These are phyloP conservation scores for Themeda triandra DNA, from an alignment of 176 grass and related monocot genomes.

Conservation along the genomic window DNA sequence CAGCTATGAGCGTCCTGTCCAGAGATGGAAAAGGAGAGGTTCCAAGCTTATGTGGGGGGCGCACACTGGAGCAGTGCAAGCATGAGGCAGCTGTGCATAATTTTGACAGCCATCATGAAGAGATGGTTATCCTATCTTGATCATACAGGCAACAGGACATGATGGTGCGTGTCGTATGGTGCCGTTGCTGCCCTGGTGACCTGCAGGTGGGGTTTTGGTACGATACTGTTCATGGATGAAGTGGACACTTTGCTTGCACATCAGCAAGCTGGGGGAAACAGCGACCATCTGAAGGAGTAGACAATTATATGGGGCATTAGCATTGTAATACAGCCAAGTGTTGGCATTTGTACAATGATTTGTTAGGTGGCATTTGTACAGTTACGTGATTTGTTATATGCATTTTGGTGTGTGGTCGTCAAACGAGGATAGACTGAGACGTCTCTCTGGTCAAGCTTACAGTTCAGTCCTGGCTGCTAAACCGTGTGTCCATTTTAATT, in stretches of 20 bases:
- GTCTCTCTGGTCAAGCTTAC: conserved; percentile 32
- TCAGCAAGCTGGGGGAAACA: background rate
- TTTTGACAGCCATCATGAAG: background rate
- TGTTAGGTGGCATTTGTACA: background rate
- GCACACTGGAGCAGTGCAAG: background rate
- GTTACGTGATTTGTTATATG: background rate
- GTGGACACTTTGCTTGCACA: conserved; percentile 37
- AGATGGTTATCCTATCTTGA: conserved; percentile 13
- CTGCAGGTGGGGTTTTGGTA: background rate
- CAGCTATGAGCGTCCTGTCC: background rate
- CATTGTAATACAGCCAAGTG: background rate
- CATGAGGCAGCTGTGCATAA: background rate
- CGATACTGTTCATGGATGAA: background rate
- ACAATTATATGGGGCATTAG: background rate
- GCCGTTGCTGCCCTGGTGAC: background rate
- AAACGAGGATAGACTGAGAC: background rate
- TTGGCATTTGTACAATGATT: background rate
- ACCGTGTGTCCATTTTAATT: conserved; percentile 34
- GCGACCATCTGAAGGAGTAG: background rate
- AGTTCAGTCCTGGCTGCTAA: conserved; percentile 45
- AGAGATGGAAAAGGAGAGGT: background rate
- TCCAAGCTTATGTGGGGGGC: background rate
- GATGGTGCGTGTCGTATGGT: background rate
- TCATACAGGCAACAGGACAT: background rate
- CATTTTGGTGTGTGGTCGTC: background rate